These are phyloP conservation scores for Botrytis byssoidea DNA, from an alignment of 2,329 filamentous ascomycete species.

Conservation along the genomic window DNA sequence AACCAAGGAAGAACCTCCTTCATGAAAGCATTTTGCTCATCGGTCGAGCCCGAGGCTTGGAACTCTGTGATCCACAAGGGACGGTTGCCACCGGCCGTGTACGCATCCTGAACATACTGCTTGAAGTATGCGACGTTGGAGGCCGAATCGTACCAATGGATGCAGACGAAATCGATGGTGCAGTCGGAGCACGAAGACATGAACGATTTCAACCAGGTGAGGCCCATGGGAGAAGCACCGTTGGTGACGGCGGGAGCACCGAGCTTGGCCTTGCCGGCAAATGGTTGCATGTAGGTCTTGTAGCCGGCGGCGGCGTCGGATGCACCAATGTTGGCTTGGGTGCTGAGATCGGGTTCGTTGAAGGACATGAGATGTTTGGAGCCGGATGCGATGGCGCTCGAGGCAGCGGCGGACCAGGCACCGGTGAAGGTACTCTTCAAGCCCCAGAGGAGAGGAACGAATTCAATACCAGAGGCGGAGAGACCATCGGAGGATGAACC, in stretches of 20 bases:
- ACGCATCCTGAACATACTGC: conserved; percentile 42
- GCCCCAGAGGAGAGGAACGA: conserved; percentile 68
- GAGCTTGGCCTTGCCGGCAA: conserved; percentile 45
- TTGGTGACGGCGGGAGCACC: conserved; percentile 51
- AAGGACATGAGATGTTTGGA: conserved; percentile 61
- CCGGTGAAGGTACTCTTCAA: conserved; percentile 42
- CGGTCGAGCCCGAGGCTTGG: conserved; percentile 34
- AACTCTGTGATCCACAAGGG: conserved; percentile 48
- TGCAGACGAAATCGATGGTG: conserved; percentile 46
- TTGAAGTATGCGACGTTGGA: conserved; percentile 44
- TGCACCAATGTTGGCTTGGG: conserved; percentile 53
- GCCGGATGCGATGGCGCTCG: conserved; percentile 53
- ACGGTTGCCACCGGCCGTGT: conserved; percentile 33
- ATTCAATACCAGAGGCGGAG: conserved; percentile 49
- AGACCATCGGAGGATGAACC: conserved; percentile 45
- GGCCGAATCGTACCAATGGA: conserved; percentile 48
- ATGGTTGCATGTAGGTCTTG: conserved; percentile 46
- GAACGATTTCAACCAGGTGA: conserved; percentile 47
- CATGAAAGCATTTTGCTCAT: conserved; percentile 42
- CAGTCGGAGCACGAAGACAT: conserved; percentile 44
- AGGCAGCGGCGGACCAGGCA: conserved; percentile 52
- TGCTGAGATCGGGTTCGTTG: conserved; percentile 67
- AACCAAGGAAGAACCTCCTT: conserved; percentile 45
- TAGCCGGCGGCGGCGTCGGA: conserved; percentile 43
- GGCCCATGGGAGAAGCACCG: conserved; percentile 43